Base-by-base conservation (phyloP, 2,329 filamentous ascomycete genomes). In the Diaporthe longicolla region DNA sequence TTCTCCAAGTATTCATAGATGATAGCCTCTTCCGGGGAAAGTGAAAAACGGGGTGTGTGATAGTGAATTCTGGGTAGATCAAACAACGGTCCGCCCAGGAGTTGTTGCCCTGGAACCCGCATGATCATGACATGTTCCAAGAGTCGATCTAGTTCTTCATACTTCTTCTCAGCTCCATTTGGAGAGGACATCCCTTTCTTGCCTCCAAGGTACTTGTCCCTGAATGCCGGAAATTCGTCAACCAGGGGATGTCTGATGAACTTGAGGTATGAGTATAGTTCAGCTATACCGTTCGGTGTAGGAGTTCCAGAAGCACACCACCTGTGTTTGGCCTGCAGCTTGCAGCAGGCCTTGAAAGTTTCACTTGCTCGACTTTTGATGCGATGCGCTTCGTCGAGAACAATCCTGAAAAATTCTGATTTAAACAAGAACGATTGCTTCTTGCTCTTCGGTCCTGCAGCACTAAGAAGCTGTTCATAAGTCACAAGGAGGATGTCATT, bases 291-390 rank as follows among this genome's bases (percentile, higher is more conserved):
- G n/a, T 71, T 71, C 9, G n/a, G 55, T 5, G 32, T 71, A 4
- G 70, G 70, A 15, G 70, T 71, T 24, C 70, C 57, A 9, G 55
- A 50, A 4, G 59, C 15, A 2, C 11, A 54, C 50, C 24, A 54
- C 15, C 8, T 26, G 50, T 54, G 50, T 13, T 1, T 26, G 21
- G 24, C 24, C 19, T 54, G 24, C 3, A 54, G 9, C n/a, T 54
- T 26, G 11, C 11, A 26, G 50, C 24, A 54, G 3, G 19, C 11
- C 8, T 5, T 54, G 24, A 54, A 54, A 54, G 50, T 54, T n/a
- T n/a, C n/a, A n/a, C n/a, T n/a, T n/a, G n/a, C n/a, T n/a, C n/a
- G n/a, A n/a, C n/a, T n/a, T n/a, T n/a, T n/a, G n/a, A n/a, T n/a
- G n/a, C n/a, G n/a, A 2, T 54, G 24, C 0, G 11, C 24, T 13